Evolutionary conservation across 495 filamentous ascomycete species (phyloP).

Genomic region (Xylaria sp.): DNA sequence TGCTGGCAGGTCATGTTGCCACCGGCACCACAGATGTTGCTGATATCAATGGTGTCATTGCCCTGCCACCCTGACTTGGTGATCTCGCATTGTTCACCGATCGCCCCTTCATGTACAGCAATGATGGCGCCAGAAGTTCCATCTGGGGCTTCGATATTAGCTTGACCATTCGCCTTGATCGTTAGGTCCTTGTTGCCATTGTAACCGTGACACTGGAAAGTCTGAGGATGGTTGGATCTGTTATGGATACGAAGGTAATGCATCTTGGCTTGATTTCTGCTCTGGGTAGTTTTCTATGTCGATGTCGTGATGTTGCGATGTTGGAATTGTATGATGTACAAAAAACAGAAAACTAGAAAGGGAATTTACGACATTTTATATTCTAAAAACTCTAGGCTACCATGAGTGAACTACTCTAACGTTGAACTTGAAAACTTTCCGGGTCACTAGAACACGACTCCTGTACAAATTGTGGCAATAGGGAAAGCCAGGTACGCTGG

Average conservation of each 20-base stretch:
- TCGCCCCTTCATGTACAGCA: constrained; percentile 48
- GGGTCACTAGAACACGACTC: background rate
- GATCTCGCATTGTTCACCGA: constrained; percentile 52
- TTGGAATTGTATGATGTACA: no score
- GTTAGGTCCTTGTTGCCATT: constrained; percentile 43
- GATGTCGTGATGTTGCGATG: background rate
- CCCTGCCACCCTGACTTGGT: constrained; percentile 47
- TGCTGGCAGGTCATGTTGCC: constrained; percentile 53
- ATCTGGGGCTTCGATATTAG: constrained; percentile 42
- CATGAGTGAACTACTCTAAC: background rate
- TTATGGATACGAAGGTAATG: constrained; percentile 43
- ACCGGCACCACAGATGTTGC: constrained; percentile 50
- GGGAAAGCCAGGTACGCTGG: background rate
- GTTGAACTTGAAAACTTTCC: background rate
- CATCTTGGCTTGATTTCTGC: constrained; percentile 29
- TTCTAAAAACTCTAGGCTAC: background rate
- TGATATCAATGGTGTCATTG: constrained; percentile 51
- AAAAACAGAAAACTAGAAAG: background rate
- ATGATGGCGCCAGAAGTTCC: constrained; percentile 47
- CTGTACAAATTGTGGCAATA: background rate
- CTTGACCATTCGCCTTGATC: constrained; percentile 36
- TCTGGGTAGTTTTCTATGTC: constrained; percentile 4
- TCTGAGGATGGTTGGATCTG: constrained; percentile 46
- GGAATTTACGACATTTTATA: background rate
- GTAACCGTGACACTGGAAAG: constrained; percentile 48